Evolutionary conservation across 2,329 filamentous ascomycete species (phyloP).

Genomic region (Fusarium abutilonis): DNA sequence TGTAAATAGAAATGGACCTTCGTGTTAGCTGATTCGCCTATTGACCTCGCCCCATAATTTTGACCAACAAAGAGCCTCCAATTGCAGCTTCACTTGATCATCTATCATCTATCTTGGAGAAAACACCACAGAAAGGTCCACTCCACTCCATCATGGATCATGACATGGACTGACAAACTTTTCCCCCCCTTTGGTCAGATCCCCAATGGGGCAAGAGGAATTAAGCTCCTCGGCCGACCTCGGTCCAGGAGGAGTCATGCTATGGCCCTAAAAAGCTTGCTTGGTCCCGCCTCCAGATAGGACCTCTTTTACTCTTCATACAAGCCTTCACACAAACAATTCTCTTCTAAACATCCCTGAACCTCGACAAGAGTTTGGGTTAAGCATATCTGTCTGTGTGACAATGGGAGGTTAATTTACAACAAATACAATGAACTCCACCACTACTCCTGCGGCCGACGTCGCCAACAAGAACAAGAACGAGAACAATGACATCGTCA

Average conservation of each 20-base stretch:
- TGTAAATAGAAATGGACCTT: background rate
- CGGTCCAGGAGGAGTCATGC: slow-evolving; percentile 28
- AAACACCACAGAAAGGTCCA: slow-evolving; percentile 21
- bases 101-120: slow-evolving; percentile 19
- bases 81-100: slow-evolving; percentile 6
- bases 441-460: slow-evolving; percentile 32
- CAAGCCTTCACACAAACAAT: background rate
- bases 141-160: slow-evolving; percentile 34
- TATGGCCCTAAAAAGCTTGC: slow-evolving; percentile 27
- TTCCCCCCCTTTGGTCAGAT: slow-evolving; percentile 29
- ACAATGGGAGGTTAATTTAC: slow-evolving; percentile 36
- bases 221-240: slow-evolving; percentile 26
- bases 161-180: slow-evolving; percentile 41
- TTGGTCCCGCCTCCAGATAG: slow-evolving; percentile 10
- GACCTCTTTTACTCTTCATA: background rate
- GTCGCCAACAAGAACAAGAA: slow-evolving; percentile 22
- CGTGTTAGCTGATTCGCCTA: slow-evolving; percentile 18
- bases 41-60: background rate
- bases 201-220: background rate
- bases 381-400: slow-evolving; percentile 29
- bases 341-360: background rate
- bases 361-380: slow-evolving; percentile 4
- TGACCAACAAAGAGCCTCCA: slow-evolving; percentile 7
- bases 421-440: slow-evolving; percentile 26
- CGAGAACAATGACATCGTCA: slow-evolving; percentile 11